These are phyloP conservation scores for Dittrichia graveolens DNA, from an alignment of 129 eudicot species.

Conservation along the genomic window DNA sequence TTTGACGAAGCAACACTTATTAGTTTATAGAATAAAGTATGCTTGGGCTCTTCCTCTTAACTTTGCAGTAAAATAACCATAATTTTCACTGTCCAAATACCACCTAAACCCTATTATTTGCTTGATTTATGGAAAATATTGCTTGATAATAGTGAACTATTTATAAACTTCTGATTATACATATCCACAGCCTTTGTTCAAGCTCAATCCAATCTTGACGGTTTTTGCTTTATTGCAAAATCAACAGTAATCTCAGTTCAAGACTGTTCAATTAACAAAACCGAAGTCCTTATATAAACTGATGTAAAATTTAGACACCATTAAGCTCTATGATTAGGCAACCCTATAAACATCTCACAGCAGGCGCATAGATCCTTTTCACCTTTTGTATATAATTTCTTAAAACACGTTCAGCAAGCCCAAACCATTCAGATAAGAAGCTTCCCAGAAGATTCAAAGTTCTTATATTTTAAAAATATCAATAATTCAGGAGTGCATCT, in stretches of 20 bases:
- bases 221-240: not conserved
- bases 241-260: not conserved
- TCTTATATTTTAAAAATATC: no score
- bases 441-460: no score
- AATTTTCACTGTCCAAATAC: conserved; percentile 7
- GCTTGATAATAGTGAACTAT: not conserved
- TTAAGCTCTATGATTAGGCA: not conserved
- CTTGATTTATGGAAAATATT: not conserved
- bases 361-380: no score
- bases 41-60: not conserved
- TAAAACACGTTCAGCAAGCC: no score
- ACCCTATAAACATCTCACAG: no score
- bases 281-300: not conserved
- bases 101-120: not conserved
- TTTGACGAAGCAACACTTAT: not conserved
- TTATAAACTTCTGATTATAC: not conserved
- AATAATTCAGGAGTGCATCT: no score
- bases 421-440: no score
- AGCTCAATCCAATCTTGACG: not conserved
- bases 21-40: not conserved
- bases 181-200: not conserved
- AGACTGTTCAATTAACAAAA: not conserved
- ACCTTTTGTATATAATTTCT: no score
- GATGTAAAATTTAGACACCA: not conserved
- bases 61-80: conserved; percentile 15